A percentile compares a stretch with the other conserved stretches of the same genome.
phyloP scores from a whole-genome alignment of 345 rosid species.

The Schrenkiella parvula region DNA sequence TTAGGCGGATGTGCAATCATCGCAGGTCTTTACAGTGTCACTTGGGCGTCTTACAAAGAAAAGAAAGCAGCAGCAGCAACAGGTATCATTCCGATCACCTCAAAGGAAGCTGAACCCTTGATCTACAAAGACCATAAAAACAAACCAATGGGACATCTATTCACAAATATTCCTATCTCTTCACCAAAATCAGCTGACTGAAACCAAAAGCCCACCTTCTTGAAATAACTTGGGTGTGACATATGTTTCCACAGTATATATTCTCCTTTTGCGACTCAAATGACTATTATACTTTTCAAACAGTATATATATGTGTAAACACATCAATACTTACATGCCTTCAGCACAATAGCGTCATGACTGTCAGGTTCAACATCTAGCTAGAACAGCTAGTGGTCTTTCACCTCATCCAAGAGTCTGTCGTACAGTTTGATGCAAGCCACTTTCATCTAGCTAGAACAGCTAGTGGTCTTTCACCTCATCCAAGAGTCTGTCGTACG shows the following conservation, averaged over 20 bases:
- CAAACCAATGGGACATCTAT: constrained; percentile 44
- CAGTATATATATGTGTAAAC: background rate
- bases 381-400: background rate
- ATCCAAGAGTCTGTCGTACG: constrained; percentile 20
- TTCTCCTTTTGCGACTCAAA: background rate
- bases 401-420: background rate
- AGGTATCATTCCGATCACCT: constrained; percentile 21
- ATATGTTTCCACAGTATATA: too few relatives aligned
- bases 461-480: background rate
- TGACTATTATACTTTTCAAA: background rate
- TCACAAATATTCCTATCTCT: constrained; percentile 32
- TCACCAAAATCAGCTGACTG: constrained; percentile 40
- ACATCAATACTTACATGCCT: background rate
- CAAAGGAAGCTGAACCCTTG: constrained; percentile 55
- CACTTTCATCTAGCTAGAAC: constrained; percentile 39
- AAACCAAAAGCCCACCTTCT: background rate
- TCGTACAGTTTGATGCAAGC: constrained; percentile 38
- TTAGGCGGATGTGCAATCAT: constrained; percentile 79
- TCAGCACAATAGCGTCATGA: background rate
- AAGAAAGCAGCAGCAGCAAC: constrained; percentile 34
- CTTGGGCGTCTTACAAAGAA: constrained; percentile 86
- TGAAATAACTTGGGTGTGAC: background rate
- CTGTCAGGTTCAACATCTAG: background rate
- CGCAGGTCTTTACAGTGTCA: constrained; percentile 78
- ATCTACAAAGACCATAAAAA: constrained; percentile 43